Conservation (phyloP, 306 rosid genomes). For the Carpinus viminea region DNA sequence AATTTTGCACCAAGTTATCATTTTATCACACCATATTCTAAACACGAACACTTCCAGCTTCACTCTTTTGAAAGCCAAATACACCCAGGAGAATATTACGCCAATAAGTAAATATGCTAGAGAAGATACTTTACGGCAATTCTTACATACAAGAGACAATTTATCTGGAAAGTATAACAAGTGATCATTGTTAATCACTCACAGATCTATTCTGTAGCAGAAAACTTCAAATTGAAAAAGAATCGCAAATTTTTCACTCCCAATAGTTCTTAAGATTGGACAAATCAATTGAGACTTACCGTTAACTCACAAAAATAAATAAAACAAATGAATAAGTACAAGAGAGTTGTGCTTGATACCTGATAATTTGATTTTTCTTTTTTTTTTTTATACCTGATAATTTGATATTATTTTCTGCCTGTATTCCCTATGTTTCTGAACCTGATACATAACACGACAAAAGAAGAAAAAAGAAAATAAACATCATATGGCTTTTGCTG, state of each 20-base stretch:
- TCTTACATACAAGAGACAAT: not conserved
- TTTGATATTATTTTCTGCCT: conserved; percentile 67
- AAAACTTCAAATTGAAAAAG: not conserved
- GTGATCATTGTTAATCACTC: not conserved
- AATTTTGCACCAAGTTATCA: conserved; percentile 7
- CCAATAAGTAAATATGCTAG: not conserved
- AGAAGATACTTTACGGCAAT: not conserved
- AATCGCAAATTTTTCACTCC: not conserved
- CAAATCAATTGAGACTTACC: not conserved
- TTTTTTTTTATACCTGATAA: conserved; percentile 57
- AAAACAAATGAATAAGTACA: conserved; percentile 7
- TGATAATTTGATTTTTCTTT: conserved; percentile 48
- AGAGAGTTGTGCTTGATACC: conserved; percentile 41
- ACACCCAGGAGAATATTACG: not conserved
- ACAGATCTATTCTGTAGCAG: not conserved
- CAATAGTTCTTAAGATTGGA: not conserved
- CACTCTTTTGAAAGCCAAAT: not conserved
- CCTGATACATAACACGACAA: conserved; percentile 48
- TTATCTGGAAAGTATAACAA: not conserved
- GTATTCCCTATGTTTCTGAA: conserved; percentile 76
- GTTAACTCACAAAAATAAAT: conserved; percentile 10
- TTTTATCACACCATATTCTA: not conserved
- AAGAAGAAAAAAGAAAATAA: conserved; percentile 4
- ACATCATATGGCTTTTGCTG: conserved; percentile 2
- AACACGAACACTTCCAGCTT: not conserved